A percentile compares a stretch with the other conserved stretches of the same genome.
Evolutionary conservation across 1,284 basidiomycete species (phyloP).

Genomic region (Malassezia restricta): DNA sequence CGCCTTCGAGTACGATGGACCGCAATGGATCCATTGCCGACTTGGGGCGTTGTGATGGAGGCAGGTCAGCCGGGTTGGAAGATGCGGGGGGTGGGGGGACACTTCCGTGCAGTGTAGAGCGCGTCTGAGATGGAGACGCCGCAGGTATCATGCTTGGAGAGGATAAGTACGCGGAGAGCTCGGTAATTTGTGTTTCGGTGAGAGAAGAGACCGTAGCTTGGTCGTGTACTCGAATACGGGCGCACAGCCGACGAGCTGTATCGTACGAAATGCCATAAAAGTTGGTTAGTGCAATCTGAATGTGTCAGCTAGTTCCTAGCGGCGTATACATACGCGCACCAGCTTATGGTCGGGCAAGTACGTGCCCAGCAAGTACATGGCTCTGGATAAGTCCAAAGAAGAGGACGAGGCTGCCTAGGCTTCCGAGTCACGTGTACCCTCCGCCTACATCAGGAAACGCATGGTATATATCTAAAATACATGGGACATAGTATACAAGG

Average conservation of each 20-base stretch:
- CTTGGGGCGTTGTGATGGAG: conserved; percentile 26
- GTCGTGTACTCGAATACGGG: conserved; percentile 70
- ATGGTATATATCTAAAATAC: neutral
- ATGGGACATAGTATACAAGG: neutral
- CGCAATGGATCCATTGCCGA: conserved; percentile 51
- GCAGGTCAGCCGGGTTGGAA: neutral
- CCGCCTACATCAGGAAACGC: neutral
- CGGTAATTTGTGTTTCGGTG: conserved; percentile 65
- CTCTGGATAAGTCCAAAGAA: neutral
- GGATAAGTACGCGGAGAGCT: conserved; percentile 73
- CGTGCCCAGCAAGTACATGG: conserved; percentile 43
- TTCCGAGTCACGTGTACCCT: conserved; percentile 1
- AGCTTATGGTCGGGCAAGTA: conserved; percentile 44
- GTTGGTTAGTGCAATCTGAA: conserved; percentile 65
- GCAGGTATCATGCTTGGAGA: conserved; percentile 58
- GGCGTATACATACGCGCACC: conserved; percentile 30
- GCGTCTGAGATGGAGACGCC: conserved; percentile 49
- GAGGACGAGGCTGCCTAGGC: neutral
- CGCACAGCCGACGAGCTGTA: conserved; percentile 66
- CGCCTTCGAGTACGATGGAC: conserved; percentile 66
- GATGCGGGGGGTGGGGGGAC: neutral
- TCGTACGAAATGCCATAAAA: conserved; percentile 71
- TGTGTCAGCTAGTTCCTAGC: no score
- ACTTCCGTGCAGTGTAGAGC: neutral
- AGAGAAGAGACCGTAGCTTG: conserved; percentile 63